These are phyloP conservation scores for Dryas drummondii DNA, from an alignment of 306 rosid species.

Conservation along the genomic window DNA sequence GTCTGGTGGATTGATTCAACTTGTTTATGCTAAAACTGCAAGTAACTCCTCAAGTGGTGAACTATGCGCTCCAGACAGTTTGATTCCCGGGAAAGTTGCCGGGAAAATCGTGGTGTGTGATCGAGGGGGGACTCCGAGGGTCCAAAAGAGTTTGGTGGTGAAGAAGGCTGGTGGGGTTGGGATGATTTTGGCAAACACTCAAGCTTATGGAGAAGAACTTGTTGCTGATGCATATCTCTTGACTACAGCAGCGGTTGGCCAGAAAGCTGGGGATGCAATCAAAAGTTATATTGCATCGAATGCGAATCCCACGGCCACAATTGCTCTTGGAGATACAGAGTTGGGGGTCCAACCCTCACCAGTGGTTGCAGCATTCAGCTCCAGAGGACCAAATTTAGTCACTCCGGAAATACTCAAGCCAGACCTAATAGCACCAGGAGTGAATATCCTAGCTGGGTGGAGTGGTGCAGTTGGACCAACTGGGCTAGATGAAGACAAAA, in stretches of 20 bases:
- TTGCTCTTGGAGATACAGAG: conserved; percentile 48
- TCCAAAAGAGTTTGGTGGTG: conserved; percentile 64
- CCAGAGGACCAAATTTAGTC: conserved; percentile 80
- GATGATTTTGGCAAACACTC: conserved; percentile 72
- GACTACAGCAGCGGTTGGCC: conserved; percentile 70
- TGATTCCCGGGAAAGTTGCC: conserved; percentile 51
- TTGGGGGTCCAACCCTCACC: conserved; percentile 82
- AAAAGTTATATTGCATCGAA: conserved; percentile 52
- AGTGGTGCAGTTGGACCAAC: conserved; percentile 63
- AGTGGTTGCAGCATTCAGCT: conserved; percentile 81
- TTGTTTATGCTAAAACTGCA: conserved; percentile 56
- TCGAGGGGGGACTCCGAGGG: conserved; percentile 61
- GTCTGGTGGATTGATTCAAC: conserved; percentile 46
- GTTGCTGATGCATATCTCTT: conserved; percentile 59
- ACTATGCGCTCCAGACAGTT: conserved; percentile 45
- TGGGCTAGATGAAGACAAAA: conserved; percentile 43
- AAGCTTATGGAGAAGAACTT: conserved; percentile 64
- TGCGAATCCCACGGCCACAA: conserved; percentile 53
- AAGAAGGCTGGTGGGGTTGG: conserved; percentile 78
- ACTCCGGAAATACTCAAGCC: conserved; percentile 83
- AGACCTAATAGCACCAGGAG: conserved; percentile 93
- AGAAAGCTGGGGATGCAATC: conserved; percentile 45
- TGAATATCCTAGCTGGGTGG: conserved; percentile 96
- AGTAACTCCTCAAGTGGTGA: conserved; percentile 41
- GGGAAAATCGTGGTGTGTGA: conserved; percentile 91